Conservation (phyloP, 202 grass and related monocot species). For the Hordeum pubiflorum region DNA sequence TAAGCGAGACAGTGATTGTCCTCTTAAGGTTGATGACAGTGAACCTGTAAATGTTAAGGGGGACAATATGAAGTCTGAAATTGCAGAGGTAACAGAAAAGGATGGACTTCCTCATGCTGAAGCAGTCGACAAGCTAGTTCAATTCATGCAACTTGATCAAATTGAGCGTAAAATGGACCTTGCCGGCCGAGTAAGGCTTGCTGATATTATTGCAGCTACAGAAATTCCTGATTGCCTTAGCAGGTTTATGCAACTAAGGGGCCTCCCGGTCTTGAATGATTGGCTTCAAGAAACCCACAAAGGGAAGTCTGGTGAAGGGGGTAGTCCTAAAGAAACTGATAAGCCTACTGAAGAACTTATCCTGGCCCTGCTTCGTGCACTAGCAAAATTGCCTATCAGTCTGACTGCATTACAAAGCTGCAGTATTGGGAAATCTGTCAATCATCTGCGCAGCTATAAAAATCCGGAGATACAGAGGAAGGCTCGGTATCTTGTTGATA, state of each 20-base stretch:
- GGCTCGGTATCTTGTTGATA: conserved; percentile 62
- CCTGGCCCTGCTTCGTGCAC: conserved; percentile 49
- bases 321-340: conserved; percentile 56
- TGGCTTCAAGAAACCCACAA: conserved; percentile 81
- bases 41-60: conserved; percentile 35
- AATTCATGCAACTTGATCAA: conserved; percentile 58
- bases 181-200: conserved; percentile 38
- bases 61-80: conserved; percentile 42
- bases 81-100: conserved; percentile 52
- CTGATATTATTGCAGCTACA: conserved; percentile 56
- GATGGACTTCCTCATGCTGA: conserved; percentile 49
- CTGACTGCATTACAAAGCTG: conserved; percentile 59
- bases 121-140: conserved; percentile 63
- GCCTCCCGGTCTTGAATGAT: conserved; percentile 53
- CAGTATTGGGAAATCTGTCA: conserved; percentile 77
- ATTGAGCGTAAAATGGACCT: conserved; percentile 57
- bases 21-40: conserved; percentile 36
- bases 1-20: conserved; percentile 46
- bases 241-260: conserved; percentile 54
- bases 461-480: conserved; percentile 64
- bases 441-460: conserved; percentile 58
- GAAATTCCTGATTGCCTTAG: conserved; percentile 47
- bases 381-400: conserved; percentile 66
- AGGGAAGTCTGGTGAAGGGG: conserved; percentile 52
- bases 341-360: conserved; percentile 57